Evolutionary conservation across 2,329 filamentous ascomycete species (phyloP), one percentile per base, ranked within the genome.

Genomic region (Xylariaceae sp.): DNA sequence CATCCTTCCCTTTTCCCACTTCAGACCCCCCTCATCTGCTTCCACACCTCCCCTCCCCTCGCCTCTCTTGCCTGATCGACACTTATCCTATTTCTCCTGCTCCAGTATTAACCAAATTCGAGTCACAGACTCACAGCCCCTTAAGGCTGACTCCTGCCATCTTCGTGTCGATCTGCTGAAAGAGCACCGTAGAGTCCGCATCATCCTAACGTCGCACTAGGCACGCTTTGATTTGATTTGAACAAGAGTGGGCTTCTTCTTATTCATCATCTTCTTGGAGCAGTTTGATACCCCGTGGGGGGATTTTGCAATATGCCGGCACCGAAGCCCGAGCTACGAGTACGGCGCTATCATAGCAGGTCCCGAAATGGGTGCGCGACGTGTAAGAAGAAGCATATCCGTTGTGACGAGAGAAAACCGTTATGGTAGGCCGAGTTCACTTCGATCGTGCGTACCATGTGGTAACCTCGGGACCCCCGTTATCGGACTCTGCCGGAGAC

Each of bases 291-390:
- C 18, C 13, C 23, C 31, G n/a, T n/a, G n/a, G n/a, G n/a, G n/a
- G n/a, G n/a, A n/a, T 21, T 19, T 36, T 18, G 26, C 36, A 47
- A 40, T 15, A 51, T 51, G 49, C 48, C 49, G 33, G 43, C 49
- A 31, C 49, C 49, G n/a, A 51, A 48, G 18, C 49, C 49, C 16
- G 49, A 48, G 23, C 35, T 50, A 23, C 47, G 49, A 40, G 44
- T 47, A 28, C 47, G 49, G 39, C 49, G 49, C 36, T 51, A 51
- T 41, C 51, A 53, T 33, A 50, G 46, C 38, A 43, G 51, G 37
- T 53, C 51, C n/a, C 51, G 51, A 16, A 52, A 52, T 44, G 51
- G 51, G 19, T 53, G 51, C 34, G 45, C 44, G 26, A 52, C 50
- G 18, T 53, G 51, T 36, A 53, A 53, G 41, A 43, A 40, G 37